Base-by-base conservation (phyloP, 495 filamentous ascomycete species). In the Podospora tetraspora region DNA sequence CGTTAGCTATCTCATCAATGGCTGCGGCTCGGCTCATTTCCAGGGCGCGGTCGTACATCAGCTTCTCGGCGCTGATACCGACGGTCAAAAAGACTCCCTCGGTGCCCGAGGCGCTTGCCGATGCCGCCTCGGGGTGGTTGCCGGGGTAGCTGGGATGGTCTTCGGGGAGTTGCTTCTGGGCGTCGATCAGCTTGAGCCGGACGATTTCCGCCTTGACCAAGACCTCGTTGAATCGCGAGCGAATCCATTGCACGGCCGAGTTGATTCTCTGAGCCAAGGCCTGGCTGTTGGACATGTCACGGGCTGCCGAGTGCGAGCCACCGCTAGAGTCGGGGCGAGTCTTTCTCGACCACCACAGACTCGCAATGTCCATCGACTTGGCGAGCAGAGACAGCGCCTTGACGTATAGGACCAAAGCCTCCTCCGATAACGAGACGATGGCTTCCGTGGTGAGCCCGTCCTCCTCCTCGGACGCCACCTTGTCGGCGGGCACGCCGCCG, bases 21-120 rank as follows among this genome's bases (percentile, higher is more conserved):
- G 95, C 95, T 7, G 95, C 93, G 2, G 91, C 86, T 52, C 93
- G 88, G 71, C 92, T 97, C 95, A 99, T 97, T 77, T 99, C 95
- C 24, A 97, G 79, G 3, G 95, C 95, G 16, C 95, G 92, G 70
- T 99, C 96, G 72, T 97, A 99, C 96, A 99, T 99, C 61, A 99
- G 79, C 78, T 92, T 96, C 79, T 97, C 95, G 0, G 95, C 95
- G 23, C 93, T 97, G 57, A 97, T 87, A 7, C 94, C 94, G 7
- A 87, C 82, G 3, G 83, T 87, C 16, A 91, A 70, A 22, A 82
- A 75, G 12, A 85, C 82, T 0, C 83, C 82, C 52, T 82, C 81
- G 1, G 76, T 74, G 63, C 91, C 91, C 3, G 87, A 84, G 37
- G 86, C 88, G 30, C 84, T 84, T 0, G 81, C 78, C 30, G 87